Evolutionary conservation across 2,329 filamentous ascomycete genomes (phyloP).

Genomic region (Pseudocercospora macadamiae): DNA sequence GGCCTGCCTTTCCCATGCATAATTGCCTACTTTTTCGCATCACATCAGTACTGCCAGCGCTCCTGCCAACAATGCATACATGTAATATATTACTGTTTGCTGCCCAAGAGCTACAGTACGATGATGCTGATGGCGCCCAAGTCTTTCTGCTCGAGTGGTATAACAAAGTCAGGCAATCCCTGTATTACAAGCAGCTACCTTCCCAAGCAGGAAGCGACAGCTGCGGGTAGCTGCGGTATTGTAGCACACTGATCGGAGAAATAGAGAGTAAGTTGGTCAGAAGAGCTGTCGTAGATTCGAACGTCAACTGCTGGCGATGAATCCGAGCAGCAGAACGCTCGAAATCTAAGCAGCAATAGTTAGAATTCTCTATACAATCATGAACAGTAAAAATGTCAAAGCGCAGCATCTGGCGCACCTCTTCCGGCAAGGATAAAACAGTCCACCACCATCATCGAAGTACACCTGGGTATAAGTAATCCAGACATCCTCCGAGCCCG

Average conservation of each 20-base stretch:
- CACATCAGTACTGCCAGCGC: not conserved
- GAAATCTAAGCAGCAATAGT: too few relatives aligned
- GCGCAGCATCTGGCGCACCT: constrained; percentile 1
- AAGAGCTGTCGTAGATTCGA: too few relatives aligned
- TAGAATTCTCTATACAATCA: not conserved
- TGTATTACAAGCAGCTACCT: constrained; percentile 1
- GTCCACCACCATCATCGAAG: too few relatives aligned
- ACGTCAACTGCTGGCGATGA: too few relatives aligned
- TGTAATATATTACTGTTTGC: not conserved
- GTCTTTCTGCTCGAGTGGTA: not conserved
- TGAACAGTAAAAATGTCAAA: not conserved
- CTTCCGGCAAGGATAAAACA: not conserved
- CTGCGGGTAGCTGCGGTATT: not conserved
- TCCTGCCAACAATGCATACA: not conserved
- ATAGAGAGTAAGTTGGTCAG: not conserved
- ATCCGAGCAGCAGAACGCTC: not conserved
- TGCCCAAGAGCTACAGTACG: not conserved
- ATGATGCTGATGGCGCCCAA: not conserved
- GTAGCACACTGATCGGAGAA: not conserved
- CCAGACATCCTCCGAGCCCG: not conserved
- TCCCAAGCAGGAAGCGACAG: not conserved
- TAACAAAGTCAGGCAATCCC: not conserved
- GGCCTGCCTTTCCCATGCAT: too few relatives aligned
- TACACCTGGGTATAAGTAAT: too few relatives aligned
- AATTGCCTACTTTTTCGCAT: too few relatives aligned